A percentile compares a stretch with the other conserved stretches of the same genome.
These are phyloP conservation scores for Wickerhamiella bombiphila DNA, from an alignment of 805 yeast species.

Conservation along the genomic window DNA sequence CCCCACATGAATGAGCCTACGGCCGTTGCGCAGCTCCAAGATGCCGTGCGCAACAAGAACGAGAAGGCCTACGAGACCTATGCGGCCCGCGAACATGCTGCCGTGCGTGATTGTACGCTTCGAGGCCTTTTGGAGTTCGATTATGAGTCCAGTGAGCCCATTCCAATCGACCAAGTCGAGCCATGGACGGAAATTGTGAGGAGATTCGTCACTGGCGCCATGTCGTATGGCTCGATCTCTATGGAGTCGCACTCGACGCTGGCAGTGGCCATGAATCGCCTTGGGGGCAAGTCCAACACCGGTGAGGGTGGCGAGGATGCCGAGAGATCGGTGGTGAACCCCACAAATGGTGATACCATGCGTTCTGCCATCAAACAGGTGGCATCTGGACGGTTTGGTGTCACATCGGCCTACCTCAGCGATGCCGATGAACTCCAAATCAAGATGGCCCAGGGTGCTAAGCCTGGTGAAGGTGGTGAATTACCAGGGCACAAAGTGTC, in stretches of 20 bases:
- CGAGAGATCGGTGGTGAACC: constrained; percentile 61
- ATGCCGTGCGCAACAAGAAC: constrained; percentile 95
- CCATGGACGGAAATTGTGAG: constrained; percentile 99
- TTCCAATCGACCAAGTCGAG: constrained; percentile 94
- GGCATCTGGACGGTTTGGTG: constrained; percentile 97
- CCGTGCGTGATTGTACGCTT: constrained; percentile 81
- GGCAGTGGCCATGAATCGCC: constrained; percentile 96
- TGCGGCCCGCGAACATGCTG: constrained; percentile 78
- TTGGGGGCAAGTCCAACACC: constrained; percentile 95
- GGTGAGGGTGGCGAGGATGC: constrained; percentile 99
- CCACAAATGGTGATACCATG: constrained; percentile 87
- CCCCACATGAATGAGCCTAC: constrained; percentile 89
- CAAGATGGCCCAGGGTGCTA: constrained; percentile 99
- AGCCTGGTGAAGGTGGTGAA: constrained; percentile 99
- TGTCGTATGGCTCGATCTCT: constrained; percentile 97
- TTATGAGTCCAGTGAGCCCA: constrained; percentile 50
- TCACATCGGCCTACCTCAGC: constrained; percentile 81
- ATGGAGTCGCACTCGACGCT: constrained; percentile 97
- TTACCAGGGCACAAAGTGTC: constrained; percentile 89
- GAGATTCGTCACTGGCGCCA: constrained; percentile 97
- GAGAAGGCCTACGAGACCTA: constrained; percentile 85
- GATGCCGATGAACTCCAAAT: constrained; percentile 97
- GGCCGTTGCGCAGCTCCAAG: constrained; percentile 90
- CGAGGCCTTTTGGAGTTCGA: constrained; percentile 91
- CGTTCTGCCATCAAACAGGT: constrained; percentile 97